Evolutionary conservation across 352 stramenopile species (phyloP), one percentile per base, ranked within the genome.

Genomic region (Phytophthora idaei): DNA sequence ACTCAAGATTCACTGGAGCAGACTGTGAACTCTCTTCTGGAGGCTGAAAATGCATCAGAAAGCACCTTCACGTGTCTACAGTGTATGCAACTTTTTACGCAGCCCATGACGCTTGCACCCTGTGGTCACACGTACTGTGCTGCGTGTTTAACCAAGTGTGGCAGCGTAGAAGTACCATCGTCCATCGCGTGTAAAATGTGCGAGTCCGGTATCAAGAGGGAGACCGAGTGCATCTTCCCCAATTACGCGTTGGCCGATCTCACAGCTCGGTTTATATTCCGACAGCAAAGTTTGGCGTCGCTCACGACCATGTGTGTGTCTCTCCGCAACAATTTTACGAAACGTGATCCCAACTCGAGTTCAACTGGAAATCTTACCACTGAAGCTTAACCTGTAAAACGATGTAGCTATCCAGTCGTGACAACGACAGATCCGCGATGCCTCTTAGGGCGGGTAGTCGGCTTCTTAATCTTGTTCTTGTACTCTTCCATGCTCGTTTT

Each of bases 391-490:
- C 7, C 37, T 17, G 41, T 47, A 51, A 64, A 34, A 11, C 53
- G 21, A 41, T 21, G 27, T 28, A 34, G 29, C 29, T 42, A 42
- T 42, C 36, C 36, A 32, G 41, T 27, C 5, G n/a, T 47, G 15
- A 47, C 15, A 47, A 47, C 41, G 41, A 47, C 15, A 21, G n/a
- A 31, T 15, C 44, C 21, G 21, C 44, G 44, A 15, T 49, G 44
- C 44, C 21, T 49, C 10, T 49, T 49, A 31, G 44, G 25, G 21
- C 44, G 44, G 8, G 17, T 49, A 9, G 21, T 7, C 21, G 21
- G 21, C 49, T 91, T 90, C 55, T 93, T 91, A 57, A 90, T 90
- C 69, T 90, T 89, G 60, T 75, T 81, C 37, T 86, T 86, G 79
- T 93, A 93, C 53, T 90, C 82, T 27, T 89, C 79, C 67, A 93